A percentile compares a stretch with the other conserved stretches of the same genome.
These are phyloP conservation scores for Coelastrella sp. DNA, from an alignment of 139 green algal species.

Conservation along the genomic window DNA sequence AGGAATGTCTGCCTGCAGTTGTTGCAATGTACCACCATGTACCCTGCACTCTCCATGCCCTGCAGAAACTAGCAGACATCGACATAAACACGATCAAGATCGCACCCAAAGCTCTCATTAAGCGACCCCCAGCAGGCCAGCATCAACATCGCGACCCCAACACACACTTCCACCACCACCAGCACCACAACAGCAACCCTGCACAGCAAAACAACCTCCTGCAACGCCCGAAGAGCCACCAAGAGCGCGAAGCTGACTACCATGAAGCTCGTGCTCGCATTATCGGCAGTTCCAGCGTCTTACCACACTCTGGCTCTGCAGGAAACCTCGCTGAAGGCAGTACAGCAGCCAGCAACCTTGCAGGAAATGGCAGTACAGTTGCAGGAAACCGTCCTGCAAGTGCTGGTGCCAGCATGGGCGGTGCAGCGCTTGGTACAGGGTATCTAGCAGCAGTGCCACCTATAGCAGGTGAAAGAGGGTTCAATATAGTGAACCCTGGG, in stretches of 20 bases:
- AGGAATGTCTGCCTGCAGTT: too few species aligned
- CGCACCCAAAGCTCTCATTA: constrained; percentile 22
- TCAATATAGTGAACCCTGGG: constrained; percentile 40
- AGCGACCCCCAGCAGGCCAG: neutral
- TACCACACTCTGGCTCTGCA: constrained; percentile 20
- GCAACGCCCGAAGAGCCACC: neutral
- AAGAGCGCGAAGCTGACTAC: constrained; percentile 28
- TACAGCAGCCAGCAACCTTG: neutral
- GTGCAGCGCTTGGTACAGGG: neutral
- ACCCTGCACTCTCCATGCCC: neutral
- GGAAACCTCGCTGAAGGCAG: constrained; percentile 25
- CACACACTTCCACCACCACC: neutral
- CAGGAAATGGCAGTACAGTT: neutral
- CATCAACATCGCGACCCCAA: neutral
- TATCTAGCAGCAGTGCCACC: constrained; percentile 39
- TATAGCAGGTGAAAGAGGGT: constrained; percentile 13
- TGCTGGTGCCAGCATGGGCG: neutral
- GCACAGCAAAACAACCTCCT: neutral
- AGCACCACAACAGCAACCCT: neutral
- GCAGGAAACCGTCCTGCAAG: constrained; percentile 1
- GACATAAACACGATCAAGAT: constrained; percentile 38
- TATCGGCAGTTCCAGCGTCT: neutral
- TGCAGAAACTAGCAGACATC: constrained; percentile 19
- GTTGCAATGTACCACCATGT: too few species aligned
- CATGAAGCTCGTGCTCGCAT: constrained; percentile 19